Evolutionary conservation across 352 stramenopile genomes (phyloP), one percentile per base, ranked within the genome.

Genomic region (Paralagenidium karlingii): DNA sequence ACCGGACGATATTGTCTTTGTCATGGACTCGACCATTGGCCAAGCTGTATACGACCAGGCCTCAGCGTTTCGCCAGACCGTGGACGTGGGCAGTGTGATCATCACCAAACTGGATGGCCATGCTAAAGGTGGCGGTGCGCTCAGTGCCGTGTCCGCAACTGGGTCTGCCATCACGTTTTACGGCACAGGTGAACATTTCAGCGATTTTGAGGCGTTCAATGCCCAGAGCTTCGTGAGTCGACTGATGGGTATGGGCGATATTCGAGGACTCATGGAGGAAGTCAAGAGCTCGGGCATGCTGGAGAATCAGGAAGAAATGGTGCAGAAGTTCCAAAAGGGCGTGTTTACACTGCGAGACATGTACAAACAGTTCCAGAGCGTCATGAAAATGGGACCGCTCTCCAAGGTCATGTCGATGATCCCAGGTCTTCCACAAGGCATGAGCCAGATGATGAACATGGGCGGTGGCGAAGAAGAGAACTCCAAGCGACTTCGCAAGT

Each of bases 101-200:
- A 97, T 99, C 49, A 99, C 96, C 36, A 99, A 99, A 71, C 70
- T 99, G 16, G 96, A 99, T 58, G 96, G 96, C 18, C 95, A 99
- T 60, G 96, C 96, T 24, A 99, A 98, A 68, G 96, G 96, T 26
- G 96, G 96, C 30, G 96, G 96, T 42, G 96, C 96, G 0, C 70
- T 99, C 15, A 97, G 82, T 57, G 96, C 96, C 0, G 95, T 99
- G n/a, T 90, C 95, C 0, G 95, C 95, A 0, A 99, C 96, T 0
- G 82, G 93, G 15, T 96, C 87, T 41, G 94, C 96, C 1, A 98
- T 99, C 64, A 94, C 97, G 20, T 99, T 99, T 66, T 96, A 98
- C 37, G 96, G 96, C 41, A 96, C 77, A 27, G 94, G 95, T 33
- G 94, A 99, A 52, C 90, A 98, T 55, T 98, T 99, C 66, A 87